A percentile compares a stretch with the other conserved stretches of the same genome.
phyloP scores from a whole-genome alignment of 2,329 filamentous ascomycete genomes.

The Aspergillus ustus region DNA sequence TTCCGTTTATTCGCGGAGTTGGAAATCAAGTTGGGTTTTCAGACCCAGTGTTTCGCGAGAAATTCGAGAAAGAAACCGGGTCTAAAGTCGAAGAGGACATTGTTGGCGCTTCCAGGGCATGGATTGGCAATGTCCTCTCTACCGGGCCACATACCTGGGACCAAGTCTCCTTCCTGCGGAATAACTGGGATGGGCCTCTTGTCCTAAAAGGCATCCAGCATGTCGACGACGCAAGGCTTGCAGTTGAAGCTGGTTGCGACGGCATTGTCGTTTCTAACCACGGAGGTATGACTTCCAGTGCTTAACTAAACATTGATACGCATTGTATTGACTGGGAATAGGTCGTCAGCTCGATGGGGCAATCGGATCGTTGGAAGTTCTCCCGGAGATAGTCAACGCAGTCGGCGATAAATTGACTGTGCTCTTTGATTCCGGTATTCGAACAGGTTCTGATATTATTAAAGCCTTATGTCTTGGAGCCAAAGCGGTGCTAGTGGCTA shows the following conservation, averaged over 20 bases:
- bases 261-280: slow-evolving; percentile 60
- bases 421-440: slow-evolving; percentile 57
- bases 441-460: slow-evolving; percentile 55
- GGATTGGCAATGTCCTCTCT: slow-evolving; percentile 59
- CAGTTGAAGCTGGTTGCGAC: slow-evolving; percentile 50
- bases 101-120: slow-evolving; percentile 56
- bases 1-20: slow-evolving; percentile 61
- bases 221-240: slow-evolving; percentile 53
- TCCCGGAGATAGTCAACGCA: slow-evolving; percentile 65
- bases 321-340: slow-evolving; percentile 18
- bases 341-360: slow-evolving; percentile 57
- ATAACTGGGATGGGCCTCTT: slow-evolving; percentile 68
- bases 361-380: slow-evolving; percentile 56
- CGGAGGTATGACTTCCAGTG: slow-evolving; percentile 43
- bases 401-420: slow-evolving; percentile 55
- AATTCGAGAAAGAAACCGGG: slow-evolving; percentile 58
- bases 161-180: slow-evolving; percentile 61
- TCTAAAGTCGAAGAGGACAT: slow-evolving; percentile 54
- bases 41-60: slow-evolving; percentile 67
- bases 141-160: slow-evolving; percentile 64
- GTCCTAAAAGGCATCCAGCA: slow-evolving; percentile 64
- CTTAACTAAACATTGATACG: background rate
- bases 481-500: slow-evolving; percentile 61
- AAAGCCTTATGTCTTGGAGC: slow-evolving; percentile 61
- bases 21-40: slow-evolving; percentile 67